Evolutionary conservation across 208 protist species (phyloP), one percentile per base, ranked within the genome.

Genomic region (Leishmania braziliensis): DNA sequence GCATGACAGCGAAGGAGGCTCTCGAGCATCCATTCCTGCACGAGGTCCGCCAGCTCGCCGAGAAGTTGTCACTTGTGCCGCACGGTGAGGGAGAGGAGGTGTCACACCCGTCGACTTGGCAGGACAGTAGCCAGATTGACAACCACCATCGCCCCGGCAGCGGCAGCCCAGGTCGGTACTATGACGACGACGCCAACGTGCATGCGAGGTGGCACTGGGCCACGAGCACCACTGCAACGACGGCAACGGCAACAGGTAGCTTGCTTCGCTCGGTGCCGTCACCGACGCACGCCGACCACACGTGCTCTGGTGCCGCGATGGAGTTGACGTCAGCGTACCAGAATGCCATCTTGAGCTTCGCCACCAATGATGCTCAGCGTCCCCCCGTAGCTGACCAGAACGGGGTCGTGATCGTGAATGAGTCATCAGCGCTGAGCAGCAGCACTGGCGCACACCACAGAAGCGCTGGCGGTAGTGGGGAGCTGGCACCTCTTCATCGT

Each of bases 21-120:
- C 84, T 97, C 56, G 62, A 80, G 77, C 91, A 97, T 70, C 91
- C 93, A 12, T 97, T 93, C 78, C 63, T 97, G 50, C 77, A 62
- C 0, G 86, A 87, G 75, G 90, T 85, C 26, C 80, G 85, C 10
- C 72, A 82, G 58, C 56, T 86, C 51, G 93, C 91, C 36, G 73
- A 83, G 54, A 90, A 91, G 78, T 81, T 96, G 53, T 71, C 75
- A 20, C 85, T 96, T 48, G 88, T 95, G 43, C 93, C 93, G 4
- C 81, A 87, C 66, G 75, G 82, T 10, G 69, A 86, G 29, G 82
- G 75, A n/a, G 83, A 87, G 80, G 72, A 75, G 70, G 33, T 48
- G 48, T 3, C 56, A 23, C 74, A 43, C 5, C 33, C 56, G 56
- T 12, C 74, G 56, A 16, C 3, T 51, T 29, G 10, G 8, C 74